Percentiles rank a stretch among this genome's conserved stretches.
Conservation (phyloP, 2,329 filamentous ascomycete genomes). For the Aspergillus aculeatus region DNA sequence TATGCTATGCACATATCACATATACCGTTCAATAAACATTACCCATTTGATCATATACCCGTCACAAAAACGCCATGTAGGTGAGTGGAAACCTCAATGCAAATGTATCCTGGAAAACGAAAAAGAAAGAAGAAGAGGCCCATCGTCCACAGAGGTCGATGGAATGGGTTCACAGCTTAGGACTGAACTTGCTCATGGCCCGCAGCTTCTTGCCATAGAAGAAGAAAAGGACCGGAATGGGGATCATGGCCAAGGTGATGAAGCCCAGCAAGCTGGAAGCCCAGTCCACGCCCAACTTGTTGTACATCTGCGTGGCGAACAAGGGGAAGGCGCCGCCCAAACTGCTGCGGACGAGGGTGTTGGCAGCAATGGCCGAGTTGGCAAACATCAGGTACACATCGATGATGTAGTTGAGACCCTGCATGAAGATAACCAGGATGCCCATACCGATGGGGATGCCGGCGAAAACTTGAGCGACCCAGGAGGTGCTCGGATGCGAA, state of each 20-base stretch:
- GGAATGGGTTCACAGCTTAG: conserved; percentile 20
- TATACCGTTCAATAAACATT: conserved; percentile 2
- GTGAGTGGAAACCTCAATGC: background rate
- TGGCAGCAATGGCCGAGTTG: conserved; percentile 41
- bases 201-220: conserved; percentile 46
- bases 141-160: background rate
- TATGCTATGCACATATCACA: background rate
- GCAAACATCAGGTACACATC: conserved; percentile 41
- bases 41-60: background rate
- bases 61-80: background rate
- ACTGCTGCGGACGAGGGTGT: conserved; percentile 35
- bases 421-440: conserved; percentile 43
- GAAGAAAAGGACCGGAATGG: conserved; percentile 50
- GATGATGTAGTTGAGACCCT: conserved; percentile 42
- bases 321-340: conserved; percentile 34
- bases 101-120: background rate
- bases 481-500: conserved; percentile 40
- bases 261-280: conserved; percentile 39
- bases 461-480: conserved; percentile 47
- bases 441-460: conserved; percentile 45
- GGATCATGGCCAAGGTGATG: conserved; percentile 40
- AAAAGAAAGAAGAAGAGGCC: background rate
- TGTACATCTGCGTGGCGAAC: conserved; percentile 35
- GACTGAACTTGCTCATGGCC: conserved; percentile 44
- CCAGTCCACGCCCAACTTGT: conserved; percentile 37